phyloP scores from a whole-genome alignment of 2,329 filamentous ascomycete genomes.

The Fusarium sp. region DNA sequence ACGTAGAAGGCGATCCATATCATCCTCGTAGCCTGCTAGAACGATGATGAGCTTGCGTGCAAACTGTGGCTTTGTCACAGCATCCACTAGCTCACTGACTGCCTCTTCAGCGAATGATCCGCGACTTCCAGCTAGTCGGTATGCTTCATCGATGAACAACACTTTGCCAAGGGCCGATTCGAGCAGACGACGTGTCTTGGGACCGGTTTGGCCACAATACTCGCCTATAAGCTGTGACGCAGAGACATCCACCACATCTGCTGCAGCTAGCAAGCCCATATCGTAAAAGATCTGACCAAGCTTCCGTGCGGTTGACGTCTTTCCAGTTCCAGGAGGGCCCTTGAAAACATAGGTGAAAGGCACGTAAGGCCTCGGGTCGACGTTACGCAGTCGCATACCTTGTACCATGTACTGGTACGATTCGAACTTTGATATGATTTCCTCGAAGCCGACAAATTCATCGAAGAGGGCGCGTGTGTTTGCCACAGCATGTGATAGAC shows the following conservation, averaged over 20 bases:
- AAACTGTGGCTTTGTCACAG: conserved; percentile 67
- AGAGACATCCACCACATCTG: conserved; percentile 74
- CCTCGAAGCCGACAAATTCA: conserved; percentile 70
- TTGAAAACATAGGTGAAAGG: conserved; percentile 78
- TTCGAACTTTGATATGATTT: conserved; percentile 66
- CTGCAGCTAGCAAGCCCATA: conserved; percentile 73
- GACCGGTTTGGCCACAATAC: conserved; percentile 76
- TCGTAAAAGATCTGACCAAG: conserved; percentile 81
- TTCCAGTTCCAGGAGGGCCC: conserved; percentile 75
- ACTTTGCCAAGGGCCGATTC: conserved; percentile 75
- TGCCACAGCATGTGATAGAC: conserved; percentile 54
- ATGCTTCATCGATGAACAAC: conserved; percentile 79
- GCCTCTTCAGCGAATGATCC: conserved; percentile 69
- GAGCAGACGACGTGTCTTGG: conserved; percentile 70
- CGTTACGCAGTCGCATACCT: conserved; percentile 62
- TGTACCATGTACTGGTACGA: conserved; percentile 67
- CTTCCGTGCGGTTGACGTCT: conserved; percentile 76
- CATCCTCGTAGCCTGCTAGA: conserved; percentile 74
- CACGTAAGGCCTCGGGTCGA: conserved; percentile 66
- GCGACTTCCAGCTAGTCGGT: conserved; percentile 65
- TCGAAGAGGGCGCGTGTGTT: conserved; percentile 68
- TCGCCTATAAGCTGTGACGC: conserved; percentile 76
- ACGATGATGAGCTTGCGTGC: conserved; percentile 72
- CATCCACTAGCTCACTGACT: conserved; percentile 64
- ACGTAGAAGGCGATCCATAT: conserved; percentile 73